These are phyloP conservation scores for Holtermannia corniformis DNA, from an alignment of 768 basidiomycete genomes.

Conservation along the genomic window DNA sequence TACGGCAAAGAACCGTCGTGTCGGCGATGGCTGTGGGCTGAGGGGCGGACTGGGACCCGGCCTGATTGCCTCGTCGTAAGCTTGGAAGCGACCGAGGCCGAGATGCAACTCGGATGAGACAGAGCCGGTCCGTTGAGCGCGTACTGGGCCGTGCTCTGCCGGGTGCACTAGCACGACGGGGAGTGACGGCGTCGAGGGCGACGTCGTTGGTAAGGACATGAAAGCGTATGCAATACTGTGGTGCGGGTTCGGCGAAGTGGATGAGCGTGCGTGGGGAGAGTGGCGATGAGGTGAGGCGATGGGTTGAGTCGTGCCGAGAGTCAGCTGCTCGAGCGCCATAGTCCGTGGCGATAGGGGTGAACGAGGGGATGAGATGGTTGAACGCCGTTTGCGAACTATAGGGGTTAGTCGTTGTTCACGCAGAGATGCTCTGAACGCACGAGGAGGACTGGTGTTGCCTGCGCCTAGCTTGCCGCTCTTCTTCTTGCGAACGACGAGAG, in stretches of 20 bases:
- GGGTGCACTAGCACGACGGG: not conserved
- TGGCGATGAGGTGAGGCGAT: slow-evolving; percentile 4
- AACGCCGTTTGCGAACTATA: slow-evolving; percentile 9
- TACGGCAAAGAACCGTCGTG: slow-evolving; percentile 2
- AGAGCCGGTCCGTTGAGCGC: not conserved
- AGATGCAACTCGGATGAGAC: slow-evolving; percentile 17
- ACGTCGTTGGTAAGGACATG: slow-evolving; percentile 4
- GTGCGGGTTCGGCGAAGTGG: slow-evolving; percentile 10
- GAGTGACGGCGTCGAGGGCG: not conserved
- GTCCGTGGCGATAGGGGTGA: slow-evolving; percentile 6
- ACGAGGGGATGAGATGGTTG: slow-evolving; percentile 16
- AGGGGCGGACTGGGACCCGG: slow-evolving; percentile 23
- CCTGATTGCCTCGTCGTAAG: slow-evolving; percentile 13
- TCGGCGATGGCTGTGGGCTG: slow-evolving; percentile 10
- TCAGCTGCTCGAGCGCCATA: not conserved
- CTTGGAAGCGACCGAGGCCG: slow-evolving; percentile 17
- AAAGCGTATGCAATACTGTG: slow-evolving; percentile 23
- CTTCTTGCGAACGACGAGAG: slow-evolving; percentile 22
- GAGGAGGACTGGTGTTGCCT: slow-evolving; percentile 9
- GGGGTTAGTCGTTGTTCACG: not conserved
- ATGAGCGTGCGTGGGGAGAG: not conserved
- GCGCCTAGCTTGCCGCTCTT: slow-evolving; percentile 2
- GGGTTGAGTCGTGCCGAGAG: not conserved
- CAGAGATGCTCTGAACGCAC: slow-evolving; percentile 5
- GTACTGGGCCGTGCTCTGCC: not conserved